phyloP scores from a whole-genome alignment of 2,329 filamentous ascomycete species.

The Monosporascus sp. region DNA sequence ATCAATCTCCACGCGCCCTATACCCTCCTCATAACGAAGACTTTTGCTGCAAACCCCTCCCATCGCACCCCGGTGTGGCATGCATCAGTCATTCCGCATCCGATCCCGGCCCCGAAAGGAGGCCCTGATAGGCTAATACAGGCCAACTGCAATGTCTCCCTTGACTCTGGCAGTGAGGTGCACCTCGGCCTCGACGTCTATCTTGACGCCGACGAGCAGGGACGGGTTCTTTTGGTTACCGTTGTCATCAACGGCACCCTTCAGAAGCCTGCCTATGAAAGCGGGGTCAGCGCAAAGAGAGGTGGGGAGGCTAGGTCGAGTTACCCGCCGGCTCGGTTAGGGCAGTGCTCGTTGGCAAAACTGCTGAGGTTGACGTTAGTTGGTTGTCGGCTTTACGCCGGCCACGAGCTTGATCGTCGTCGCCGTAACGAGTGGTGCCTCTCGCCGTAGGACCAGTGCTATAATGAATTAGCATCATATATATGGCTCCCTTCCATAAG shows the following conservation, averaged over 20 bases:
- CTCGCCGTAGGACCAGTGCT: background rate
- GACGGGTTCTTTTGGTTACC: conserved; percentile 54
- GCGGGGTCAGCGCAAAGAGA: background rate
- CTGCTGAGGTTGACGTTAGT: background rate
- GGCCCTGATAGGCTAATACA: conserved; percentile 37
- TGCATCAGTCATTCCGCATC: background rate
- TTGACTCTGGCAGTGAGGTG: conserved; percentile 55
- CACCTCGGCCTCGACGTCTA: conserved; percentile 58
- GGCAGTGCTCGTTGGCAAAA: background rate
- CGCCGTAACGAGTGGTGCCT: background rate
- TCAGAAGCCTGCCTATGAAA: conserved; percentile 45
- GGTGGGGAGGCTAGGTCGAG: background rate
- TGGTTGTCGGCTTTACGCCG: background rate
- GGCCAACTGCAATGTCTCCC: conserved; percentile 55
- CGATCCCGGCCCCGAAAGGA: background rate
- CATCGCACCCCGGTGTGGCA: background rate
- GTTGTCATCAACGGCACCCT: conserved; percentile 50
- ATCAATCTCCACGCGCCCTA: too few species aligned
- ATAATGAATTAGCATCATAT: background rate
- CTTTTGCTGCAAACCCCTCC: background rate
- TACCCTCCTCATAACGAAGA: too few species aligned
- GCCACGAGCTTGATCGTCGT: background rate
- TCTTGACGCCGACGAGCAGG: conserved; percentile 56
- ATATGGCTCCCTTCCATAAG: background rate
- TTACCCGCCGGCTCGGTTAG: background rate